Conservation (phyloP, 2,329 filamentous ascomycete genomes). For the Alternaria sp. region DNA sequence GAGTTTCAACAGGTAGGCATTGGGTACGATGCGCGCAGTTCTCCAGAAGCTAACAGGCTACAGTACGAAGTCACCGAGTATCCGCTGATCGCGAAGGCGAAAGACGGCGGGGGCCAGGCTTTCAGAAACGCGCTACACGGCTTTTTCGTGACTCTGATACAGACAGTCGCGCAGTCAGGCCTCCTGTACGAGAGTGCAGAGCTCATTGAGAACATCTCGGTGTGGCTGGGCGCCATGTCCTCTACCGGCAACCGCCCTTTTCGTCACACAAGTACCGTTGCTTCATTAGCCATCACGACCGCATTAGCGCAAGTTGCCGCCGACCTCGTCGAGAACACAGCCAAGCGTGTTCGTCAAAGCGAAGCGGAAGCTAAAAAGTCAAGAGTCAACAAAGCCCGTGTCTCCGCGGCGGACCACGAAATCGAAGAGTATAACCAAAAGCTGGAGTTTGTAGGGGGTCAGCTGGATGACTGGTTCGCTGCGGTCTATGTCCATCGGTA, state of each 20-base stretch:
- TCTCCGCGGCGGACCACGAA: conserved; percentile 75
- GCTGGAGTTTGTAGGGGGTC: conserved; percentile 72
- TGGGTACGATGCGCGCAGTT: neutral
- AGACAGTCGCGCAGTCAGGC: conserved; percentile 81
- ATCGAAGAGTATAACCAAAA: conserved; percentile 74
- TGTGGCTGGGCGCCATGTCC: conserved; percentile 91
- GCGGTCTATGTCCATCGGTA: conserved; percentile 95
- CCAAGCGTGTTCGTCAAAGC: conserved; percentile 78
- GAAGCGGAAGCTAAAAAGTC: conserved; percentile 79
- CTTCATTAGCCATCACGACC: conserved; percentile 80
- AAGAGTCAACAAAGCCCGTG: conserved; percentile 78
- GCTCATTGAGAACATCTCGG: conserved; percentile 85
- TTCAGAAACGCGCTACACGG: conserved; percentile 80
- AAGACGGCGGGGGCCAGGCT: conserved; percentile 75
- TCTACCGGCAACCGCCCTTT: conserved; percentile 88
- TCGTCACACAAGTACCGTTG: conserved; percentile 89
- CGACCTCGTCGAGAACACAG: conserved; percentile 74
- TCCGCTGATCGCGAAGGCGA: conserved; percentile 83
- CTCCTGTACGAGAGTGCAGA: conserved; percentile 78
- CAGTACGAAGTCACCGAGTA: conserved; percentile 86
- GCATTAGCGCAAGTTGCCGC: conserved; percentile 77
- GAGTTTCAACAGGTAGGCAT: conserved; percentile 78
- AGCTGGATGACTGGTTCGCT: conserved; percentile 87
- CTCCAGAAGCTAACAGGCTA: conserved; percentile 23
- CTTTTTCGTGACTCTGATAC: conserved; percentile 81